Evolutionary conservation across 169 alveolate genomes (phyloP).

Genomic region (Perkinsus marinus): DNA sequence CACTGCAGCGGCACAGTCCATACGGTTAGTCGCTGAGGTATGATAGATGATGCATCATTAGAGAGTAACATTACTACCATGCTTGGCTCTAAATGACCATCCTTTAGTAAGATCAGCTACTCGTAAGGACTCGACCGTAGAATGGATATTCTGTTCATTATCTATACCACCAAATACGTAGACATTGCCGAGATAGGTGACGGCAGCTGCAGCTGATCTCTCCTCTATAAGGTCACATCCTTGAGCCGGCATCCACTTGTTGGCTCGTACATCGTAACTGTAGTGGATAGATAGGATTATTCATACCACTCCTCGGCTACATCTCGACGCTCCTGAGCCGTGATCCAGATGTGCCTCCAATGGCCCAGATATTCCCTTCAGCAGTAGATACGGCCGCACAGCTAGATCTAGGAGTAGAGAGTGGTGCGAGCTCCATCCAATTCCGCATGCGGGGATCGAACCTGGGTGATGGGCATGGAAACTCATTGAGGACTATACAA

Average conservation of each 20-base stretch:
- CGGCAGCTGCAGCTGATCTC: slow-evolving; percentile 66
- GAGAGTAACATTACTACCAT: not conserved
- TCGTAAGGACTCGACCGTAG: slow-evolving; percentile 31
- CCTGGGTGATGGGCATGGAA: not conserved
- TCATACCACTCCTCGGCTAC: too few relatives aligned
- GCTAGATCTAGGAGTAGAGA: slow-evolving; percentile 57
- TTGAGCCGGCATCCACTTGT: slow-evolving; percentile 53
- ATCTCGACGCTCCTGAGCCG: slow-evolving; percentile 62
- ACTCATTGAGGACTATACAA: not conserved
- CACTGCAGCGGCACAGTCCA: not conserved
- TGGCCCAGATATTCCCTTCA: slow-evolving; percentile 39
- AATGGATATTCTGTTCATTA: slow-evolving; percentile 42
- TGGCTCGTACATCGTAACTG: slow-evolving; percentile 53
- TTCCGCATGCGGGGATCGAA: slow-evolving; percentile 60
- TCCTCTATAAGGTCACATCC: slow-evolving; percentile 57
- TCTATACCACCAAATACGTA: slow-evolving; percentile 63
- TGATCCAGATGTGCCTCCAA: slow-evolving; percentile 69
- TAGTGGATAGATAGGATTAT: too few relatives aligned
- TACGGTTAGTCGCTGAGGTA: not conserved
- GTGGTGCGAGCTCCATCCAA: slow-evolving; percentile 61
- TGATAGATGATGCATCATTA: not conserved
- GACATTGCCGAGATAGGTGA: slow-evolving; percentile 39
- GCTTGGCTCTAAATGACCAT: not conserved
- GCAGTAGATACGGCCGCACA: not conserved
- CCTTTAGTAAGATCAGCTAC: not conserved